Evolutionary conservation across 768 basidiomycete genomes (phyloP), one percentile per base, ranked within the genome.

Genomic region (Gymnopilus junonius): DNA sequence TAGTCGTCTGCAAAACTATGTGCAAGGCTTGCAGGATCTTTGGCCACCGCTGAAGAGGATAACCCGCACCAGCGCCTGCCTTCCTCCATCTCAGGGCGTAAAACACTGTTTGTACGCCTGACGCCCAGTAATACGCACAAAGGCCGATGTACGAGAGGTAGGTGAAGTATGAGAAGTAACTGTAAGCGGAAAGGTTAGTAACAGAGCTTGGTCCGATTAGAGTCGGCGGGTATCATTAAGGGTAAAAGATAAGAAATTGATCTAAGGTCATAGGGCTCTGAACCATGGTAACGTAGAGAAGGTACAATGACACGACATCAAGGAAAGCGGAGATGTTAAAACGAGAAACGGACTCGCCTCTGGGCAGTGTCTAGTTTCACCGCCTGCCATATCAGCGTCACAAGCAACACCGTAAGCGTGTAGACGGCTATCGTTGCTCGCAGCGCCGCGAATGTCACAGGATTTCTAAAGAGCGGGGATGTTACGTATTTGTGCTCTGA

Each of bases 111-210:
- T 90, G 89, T 1, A 84, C 75, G 3, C 82, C 77, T 1, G 89
- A 71, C 0, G 87, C 87, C 71, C 81, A 87, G 71, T 86, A 85
- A 73, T 90, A 92, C 21, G 87, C 79, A 20, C 82, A 79, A 1
- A 90, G 67, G 0, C 90, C 90, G 37, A 85, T 83, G 61, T 85
- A 89, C 0, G 86, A 82, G 1, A 91, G 79, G 61, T 84, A 67
- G 0, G 89, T 91, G 71, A 91, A 90, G 74, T 86, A 91, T 8
- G 84, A 83, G 65, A 88, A 81, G 75, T 76, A 88, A 20, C 89
- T 90, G 69, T 50, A 4, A 56, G 40, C 8, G 25, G 54, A 57
- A 23, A 35, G 31, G 5, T 50, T 40, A 55, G 39, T n/a, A 17
- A 46, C 21, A 55, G n/a, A 27, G 21, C n/a, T 32, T n/a, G n/a